A percentile compares a stretch with the other conserved stretches of the same genome.
These are phyloP conservation scores for Apiotrichum gracile DNA, from an alignment of 1,284 basidiomycete genomes.

Conservation along the genomic window DNA sequence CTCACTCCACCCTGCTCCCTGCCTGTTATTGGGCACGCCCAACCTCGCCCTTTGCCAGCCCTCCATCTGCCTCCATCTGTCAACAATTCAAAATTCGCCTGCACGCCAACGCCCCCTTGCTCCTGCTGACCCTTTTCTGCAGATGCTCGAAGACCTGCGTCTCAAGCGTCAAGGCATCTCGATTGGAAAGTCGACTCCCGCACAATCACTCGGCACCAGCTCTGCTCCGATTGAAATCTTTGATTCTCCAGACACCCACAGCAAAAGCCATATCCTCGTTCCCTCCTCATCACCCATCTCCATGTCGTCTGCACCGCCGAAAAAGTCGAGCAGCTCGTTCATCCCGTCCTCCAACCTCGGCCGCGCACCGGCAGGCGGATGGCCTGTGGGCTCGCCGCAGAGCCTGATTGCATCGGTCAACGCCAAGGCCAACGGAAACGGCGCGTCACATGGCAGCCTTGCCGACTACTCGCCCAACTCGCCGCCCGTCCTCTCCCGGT, in stretches of 20 bases:
- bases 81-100: too few relatives aligned
- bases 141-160: background rate
- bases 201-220: background rate
- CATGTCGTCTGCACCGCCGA: background rate
- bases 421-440: background rate
- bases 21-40: too few relatives aligned
- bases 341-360: slow-evolving; percentile 13
- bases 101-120: too few relatives aligned
- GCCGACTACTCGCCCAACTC: slow-evolving; percentile 16
- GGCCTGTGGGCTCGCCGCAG: background rate
- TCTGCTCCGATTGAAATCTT: background rate
- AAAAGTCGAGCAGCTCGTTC: background rate
- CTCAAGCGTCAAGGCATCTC: background rate
- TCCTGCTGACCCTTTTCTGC: background rate
- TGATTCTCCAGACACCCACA: background rate
- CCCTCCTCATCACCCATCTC: slow-evolving; percentile 5
- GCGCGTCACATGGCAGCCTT: background rate
- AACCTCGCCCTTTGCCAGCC: too few relatives aligned
- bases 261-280: slow-evolving; percentile 5
- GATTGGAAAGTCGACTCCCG: background rate
- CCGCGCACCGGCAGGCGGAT: background rate
- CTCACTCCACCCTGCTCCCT: too few relatives aligned
- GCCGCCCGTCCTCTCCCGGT: slow-evolving; percentile 18
- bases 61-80: too few relatives aligned
- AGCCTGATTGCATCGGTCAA: background rate